A percentile compares a stretch with the other conserved stretches of the same genome.
Evolutionary conservation across 805 yeast species (phyloP).

Genomic region (Candida orba): DNA sequence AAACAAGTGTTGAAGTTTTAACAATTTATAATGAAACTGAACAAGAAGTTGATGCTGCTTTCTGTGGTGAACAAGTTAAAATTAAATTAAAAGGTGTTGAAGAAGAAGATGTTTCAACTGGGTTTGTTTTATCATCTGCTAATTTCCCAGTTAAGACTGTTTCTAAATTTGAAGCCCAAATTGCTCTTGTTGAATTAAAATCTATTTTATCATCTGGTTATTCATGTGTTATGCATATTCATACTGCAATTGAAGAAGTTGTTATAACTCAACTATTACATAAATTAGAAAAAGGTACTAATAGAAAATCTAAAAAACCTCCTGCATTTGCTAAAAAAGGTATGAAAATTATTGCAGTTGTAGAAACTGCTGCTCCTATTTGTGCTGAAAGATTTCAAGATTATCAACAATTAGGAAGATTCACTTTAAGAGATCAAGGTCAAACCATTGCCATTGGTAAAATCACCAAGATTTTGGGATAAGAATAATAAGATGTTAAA

Average conservation of each 20-base stretch:
- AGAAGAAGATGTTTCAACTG: conserved; percentile 90
- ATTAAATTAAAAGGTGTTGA: conserved; percentile 90
- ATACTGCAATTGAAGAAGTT: conserved; percentile 97
- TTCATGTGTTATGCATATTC: conserved; percentile 98
- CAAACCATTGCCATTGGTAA: conserved; percentile 97
- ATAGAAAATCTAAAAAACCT: conserved; percentile 91
- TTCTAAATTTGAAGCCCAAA: conserved; percentile 87
- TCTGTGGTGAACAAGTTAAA: conserved; percentile 96
- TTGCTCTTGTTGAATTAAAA: conserved; percentile 94
- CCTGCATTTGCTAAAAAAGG: conserved; percentile 99
- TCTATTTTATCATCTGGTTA: conserved; percentile 92
- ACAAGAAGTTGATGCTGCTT: conserved; percentile 82
- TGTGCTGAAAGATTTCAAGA: conserved; percentile 91
- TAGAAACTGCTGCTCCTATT: conserved; percentile 80
- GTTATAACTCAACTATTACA: conserved; percentile 74
- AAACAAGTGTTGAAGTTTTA: conserved; percentile 71
- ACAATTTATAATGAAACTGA: conserved; percentile 93
- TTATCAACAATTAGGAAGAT: conserved; percentile 95
- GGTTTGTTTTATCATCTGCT: conserved; percentile 84
- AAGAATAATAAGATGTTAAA: background rate
- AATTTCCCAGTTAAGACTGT: conserved; percentile 87
- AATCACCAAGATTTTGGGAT: conserved; percentile 76
- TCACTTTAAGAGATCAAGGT: conserved; percentile 98
- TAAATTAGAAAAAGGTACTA: conserved; percentile 93
- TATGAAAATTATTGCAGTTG: conserved; percentile 91